Evolutionary conservation across 1,284 basidiomycete species (phyloP).

Genomic region (Pterulicium gracile): DNA sequence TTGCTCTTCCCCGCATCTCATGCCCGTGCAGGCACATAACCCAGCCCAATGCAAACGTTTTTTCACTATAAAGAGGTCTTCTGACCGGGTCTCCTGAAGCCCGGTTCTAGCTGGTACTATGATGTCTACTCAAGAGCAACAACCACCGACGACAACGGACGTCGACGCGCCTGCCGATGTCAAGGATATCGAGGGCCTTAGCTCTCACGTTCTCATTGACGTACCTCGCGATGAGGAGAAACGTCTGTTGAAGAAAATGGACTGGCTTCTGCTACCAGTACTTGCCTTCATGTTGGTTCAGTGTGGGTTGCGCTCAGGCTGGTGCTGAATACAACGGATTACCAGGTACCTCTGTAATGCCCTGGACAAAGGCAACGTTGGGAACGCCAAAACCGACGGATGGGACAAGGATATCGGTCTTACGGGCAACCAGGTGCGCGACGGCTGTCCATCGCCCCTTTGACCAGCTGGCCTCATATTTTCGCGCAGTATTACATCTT

Average conservation of each 20-base stretch:
- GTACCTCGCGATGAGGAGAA: constrained; percentile 23
- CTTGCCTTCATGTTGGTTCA: constrained; percentile 27
- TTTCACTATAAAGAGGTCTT: no score
- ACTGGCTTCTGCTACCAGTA: constrained; percentile 27
- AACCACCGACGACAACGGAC: background rate
- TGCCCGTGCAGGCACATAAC: no score
- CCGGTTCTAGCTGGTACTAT: background rate
- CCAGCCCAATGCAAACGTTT: no score
- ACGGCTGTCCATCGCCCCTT: no score
- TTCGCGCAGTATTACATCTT: constrained; percentile 31
- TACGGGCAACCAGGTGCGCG: constrained; percentile 29
- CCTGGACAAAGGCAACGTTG: constrained; percentile 43
- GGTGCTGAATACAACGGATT: constrained; percentile 2
- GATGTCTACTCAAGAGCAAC: background rate
- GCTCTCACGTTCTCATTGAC: constrained; percentile 8
- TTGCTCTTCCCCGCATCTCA: no score
- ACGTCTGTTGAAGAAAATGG: constrained; percentile 25
- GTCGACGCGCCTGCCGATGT: background rate
- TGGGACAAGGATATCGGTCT: constrained; percentile 32
- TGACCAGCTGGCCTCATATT: no score
- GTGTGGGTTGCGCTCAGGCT: constrained; percentile 1
- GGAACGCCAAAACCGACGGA: constrained; percentile 42
- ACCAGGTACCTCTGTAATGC: constrained; percentile 38
- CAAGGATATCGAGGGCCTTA: constrained; percentile 6
- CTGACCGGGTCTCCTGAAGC: no score